Conservation (phyloP, 192 early-diverging fungal genomes). For the Coemansia sp. region DNA sequence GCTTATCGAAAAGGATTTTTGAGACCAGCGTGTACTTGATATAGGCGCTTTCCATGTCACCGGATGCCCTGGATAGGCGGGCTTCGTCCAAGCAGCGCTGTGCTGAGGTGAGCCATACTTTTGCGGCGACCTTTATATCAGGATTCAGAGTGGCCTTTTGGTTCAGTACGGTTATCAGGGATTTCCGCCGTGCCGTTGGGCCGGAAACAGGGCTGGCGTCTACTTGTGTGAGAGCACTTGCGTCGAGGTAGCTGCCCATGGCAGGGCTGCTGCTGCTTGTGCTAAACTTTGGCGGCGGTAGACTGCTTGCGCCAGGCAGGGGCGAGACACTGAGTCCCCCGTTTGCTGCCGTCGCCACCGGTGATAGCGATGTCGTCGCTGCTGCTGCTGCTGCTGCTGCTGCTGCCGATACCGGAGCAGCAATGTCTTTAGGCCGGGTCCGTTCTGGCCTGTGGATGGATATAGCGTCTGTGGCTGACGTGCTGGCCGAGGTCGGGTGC, state of each 20-base stretch:
- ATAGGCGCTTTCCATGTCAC: slow-evolving; percentile 37
- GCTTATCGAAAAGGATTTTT: slow-evolving; percentile 52
- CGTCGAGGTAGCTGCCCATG: no score
- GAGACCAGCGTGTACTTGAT: slow-evolving; percentile 34
- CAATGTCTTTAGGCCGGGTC: neutral
- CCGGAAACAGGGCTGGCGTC: no score
- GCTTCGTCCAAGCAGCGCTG: slow-evolving; percentile 30
- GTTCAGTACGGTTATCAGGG: slow-evolving; percentile 25
- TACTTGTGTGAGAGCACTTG: no score
- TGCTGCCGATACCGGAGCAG: neutral
- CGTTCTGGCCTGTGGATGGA: no score
- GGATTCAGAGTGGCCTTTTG: slow-evolving; percentile 24
- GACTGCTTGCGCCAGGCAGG: neutral
- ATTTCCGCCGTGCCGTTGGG: slow-evolving; percentile 13
- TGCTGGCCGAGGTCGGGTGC: neutral
- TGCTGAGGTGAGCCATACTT: slow-evolving; percentile 26
- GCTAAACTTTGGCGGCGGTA: neutral
- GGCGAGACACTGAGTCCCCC: slow-evolving; percentile 1
- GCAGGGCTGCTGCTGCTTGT: slow-evolving; percentile 1
- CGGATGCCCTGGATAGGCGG: slow-evolving; percentile 2
- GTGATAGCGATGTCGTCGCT: neutral
- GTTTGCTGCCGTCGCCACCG: neutral
- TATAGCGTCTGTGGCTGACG: neutral
- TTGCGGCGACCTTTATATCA: slow-evolving; percentile 12
- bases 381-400: neutral